A percentile compares a stretch with the other conserved stretches of the same genome.
Evolutionary conservation across 306 rosid species (phyloP).

Genomic region (Pterocarpus santalinus): DNA sequence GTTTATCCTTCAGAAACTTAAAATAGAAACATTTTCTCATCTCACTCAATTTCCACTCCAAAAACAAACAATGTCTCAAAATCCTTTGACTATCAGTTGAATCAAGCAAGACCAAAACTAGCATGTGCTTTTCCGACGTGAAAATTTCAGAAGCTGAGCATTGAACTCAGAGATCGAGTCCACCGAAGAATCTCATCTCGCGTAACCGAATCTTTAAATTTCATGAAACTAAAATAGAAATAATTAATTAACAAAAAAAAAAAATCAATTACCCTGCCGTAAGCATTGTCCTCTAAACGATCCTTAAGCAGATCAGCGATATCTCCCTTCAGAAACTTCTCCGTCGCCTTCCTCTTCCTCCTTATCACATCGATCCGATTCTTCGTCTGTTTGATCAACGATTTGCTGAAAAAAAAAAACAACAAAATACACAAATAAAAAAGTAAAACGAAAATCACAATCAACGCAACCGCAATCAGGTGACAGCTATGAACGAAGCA

Average conservation of each 20-base stretch:
- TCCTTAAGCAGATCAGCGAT: slow-evolving; percentile 83
- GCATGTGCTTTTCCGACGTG: background rate
- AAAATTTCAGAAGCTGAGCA: slow-evolving; percentile 25
- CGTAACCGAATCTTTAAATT: slow-evolving; percentile 1
- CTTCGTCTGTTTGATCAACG: slow-evolving; percentile 81
- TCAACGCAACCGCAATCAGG: slow-evolving; percentile 24
- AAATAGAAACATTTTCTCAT: slow-evolving; percentile 4
- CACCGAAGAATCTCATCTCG: slow-evolving; percentile 21
- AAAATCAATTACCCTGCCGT: slow-evolving; percentile 71
- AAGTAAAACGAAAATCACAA: background rate
- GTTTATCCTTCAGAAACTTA: slow-evolving; percentile 11
- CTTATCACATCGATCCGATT: slow-evolving; percentile 92
- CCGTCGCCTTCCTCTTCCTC: slow-evolving; percentile 92
- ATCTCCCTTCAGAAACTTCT: slow-evolving; percentile 89
- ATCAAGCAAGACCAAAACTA: slow-evolving; percentile 32
- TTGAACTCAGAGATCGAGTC: slow-evolving; percentile 8
- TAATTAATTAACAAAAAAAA: background rate
- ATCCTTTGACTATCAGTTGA: slow-evolving; percentile 11
- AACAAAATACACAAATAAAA: background rate
- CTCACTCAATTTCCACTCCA: slow-evolving; percentile 25
- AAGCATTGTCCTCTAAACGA: slow-evolving; percentile 85
- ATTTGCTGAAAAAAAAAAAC: slow-evolving; percentile 62
- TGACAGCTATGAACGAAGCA: background rate
- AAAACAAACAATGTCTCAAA: slow-evolving; percentile 6
- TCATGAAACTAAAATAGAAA: background rate